A percentile compares a stretch with the other conserved stretches of the same genome.
Conservation (phyloP, 2,329 filamentous ascomycete genomes). For the Diaporthe sp. region DNA sequence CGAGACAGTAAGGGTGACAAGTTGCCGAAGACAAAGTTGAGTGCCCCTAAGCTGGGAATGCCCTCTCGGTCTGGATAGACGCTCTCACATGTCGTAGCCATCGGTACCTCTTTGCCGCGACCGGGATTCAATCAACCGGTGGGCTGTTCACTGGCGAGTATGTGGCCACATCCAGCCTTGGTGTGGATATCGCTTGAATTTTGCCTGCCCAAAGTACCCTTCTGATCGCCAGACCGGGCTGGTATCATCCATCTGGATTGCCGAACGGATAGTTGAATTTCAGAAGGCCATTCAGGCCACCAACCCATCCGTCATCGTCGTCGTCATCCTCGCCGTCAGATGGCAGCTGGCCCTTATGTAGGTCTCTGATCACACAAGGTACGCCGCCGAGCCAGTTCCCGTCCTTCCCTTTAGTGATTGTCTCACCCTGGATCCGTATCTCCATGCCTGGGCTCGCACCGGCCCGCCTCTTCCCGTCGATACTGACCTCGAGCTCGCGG, state of each 20-base stretch:
- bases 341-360: constrained; percentile 50
- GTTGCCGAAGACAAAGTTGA: background rate
- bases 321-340: constrained; percentile 67
- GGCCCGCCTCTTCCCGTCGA: constrained; percentile 78
- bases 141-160: background rate
- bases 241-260: constrained; percentile 49
- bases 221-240: background rate
- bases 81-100: background rate
- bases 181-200: no score
- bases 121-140: no score
- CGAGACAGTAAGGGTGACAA: background rate
- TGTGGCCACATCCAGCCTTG: background rate
- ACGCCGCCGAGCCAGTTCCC: constrained; percentile 79
- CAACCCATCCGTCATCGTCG: constrained; percentile 96
- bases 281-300: constrained; percentile 88
- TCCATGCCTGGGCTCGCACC: constrained; percentile 82
- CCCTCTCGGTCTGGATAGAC: background rate
- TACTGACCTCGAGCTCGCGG: constrained; percentile 80
- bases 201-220: background rate
- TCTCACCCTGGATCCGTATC: constrained; percentile 88
- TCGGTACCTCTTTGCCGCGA: no score
- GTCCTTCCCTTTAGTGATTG: constrained; percentile 65
- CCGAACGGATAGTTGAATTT: constrained; percentile 99
- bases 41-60: background rate
- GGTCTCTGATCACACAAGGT: constrained; percentile 84